A percentile compares a stretch with the other conserved stretches of the same genome.
phyloP scores from a whole-genome alignment of 192 early-diverging fungal species.

The Entomortierella parvispora region DNA sequence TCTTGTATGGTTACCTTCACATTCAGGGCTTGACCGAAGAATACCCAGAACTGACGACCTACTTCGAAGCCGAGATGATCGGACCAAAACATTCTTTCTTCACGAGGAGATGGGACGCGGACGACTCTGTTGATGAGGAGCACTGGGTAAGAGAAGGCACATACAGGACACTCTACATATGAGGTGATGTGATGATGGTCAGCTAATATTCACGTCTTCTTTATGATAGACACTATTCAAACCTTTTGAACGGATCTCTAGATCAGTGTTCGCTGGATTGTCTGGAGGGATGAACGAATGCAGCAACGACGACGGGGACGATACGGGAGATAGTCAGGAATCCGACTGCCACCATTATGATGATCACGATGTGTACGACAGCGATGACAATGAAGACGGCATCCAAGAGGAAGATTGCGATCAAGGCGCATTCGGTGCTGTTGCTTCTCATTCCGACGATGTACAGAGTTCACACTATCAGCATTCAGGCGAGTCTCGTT shows the following conservation, averaged over 20 bases:
- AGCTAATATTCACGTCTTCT: not conserved
- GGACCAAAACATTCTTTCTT: constrained; percentile 80
- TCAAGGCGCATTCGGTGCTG: too few relatives aligned
- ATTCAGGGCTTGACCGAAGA: constrained; percentile 84
- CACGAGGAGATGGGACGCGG: constrained; percentile 87
- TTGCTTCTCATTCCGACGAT: not conserved
- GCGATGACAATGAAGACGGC: constrained; percentile 6
- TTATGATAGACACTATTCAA: constrained; percentile 54
- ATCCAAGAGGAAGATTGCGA: constrained; percentile 3
- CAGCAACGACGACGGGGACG: too few relatives aligned
- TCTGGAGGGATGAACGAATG: too few relatives aligned
- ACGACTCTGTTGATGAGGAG: constrained; percentile 74
- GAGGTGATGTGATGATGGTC: too few relatives aligned
- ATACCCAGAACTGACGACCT: constrained; percentile 85
- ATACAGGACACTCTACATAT: not conserved
- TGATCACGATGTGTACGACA: too few relatives aligned
- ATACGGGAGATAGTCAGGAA: too few relatives aligned
- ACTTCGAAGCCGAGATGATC: constrained; percentile 91
- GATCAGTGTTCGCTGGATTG: constrained; percentile 23
- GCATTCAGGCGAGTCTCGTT: too few relatives aligned
- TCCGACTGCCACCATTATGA: too few relatives aligned
- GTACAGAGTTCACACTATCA: constrained; percentile 12
- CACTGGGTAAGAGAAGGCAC: constrained; percentile 70
- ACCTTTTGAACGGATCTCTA: constrained; percentile 53
- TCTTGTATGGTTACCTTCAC: constrained; percentile 83